These are phyloP conservation scores for Stephanodiscus minutulus DNA, from an alignment of 108 stramenopile genomes.

Conservation along the genomic window DNA sequence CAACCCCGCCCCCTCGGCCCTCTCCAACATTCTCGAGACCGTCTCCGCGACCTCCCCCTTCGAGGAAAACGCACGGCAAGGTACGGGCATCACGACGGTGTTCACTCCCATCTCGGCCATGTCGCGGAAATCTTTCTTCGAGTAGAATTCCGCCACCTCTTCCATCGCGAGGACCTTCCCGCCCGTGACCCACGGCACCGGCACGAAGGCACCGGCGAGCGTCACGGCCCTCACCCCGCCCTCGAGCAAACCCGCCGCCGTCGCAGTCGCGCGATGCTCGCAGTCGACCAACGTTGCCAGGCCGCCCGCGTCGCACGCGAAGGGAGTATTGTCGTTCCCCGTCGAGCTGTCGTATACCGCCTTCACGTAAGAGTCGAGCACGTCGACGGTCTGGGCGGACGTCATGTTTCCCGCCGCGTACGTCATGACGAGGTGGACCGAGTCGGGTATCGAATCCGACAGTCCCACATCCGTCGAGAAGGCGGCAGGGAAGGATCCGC, in stretches of 20 bases:
- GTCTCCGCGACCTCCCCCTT: slow-evolving; percentile 20
- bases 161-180: slow-evolving; percentile 49
- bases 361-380: slow-evolving; percentile 59
- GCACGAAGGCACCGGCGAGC: slow-evolving; percentile 65
- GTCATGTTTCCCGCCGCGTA: slow-evolving; percentile 58
- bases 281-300: slow-evolving; percentile 55
- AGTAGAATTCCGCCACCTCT: slow-evolving; percentile 52
- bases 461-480: slow-evolving; percentile 36
- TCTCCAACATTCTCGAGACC: slow-evolving; percentile 15
- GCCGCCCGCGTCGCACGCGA: slow-evolving; percentile 69
- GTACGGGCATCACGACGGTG: slow-evolving; percentile 71
- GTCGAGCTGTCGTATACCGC: slow-evolving; percentile 49
- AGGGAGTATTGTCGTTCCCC: slow-evolving; percentile 42
- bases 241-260: slow-evolving; percentile 16
- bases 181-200: slow-evolving; percentile 55
- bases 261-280: not conserved
- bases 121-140: slow-evolving; percentile 56
- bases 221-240: slow-evolving; percentile 54
- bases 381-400: slow-evolving; percentile 47
- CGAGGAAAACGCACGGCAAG: slow-evolving; percentile 39
- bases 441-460: slow-evolving; percentile 33
- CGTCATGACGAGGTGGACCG: slow-evolving; percentile 46
- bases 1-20: slow-evolving; percentile 42
- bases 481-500: slow-evolving; percentile 31
- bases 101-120: slow-evolving; percentile 69